phyloP scores from a whole-genome alignment of 2,329 filamentous ascomycete genomes.

The Pezicula carpinea region DNA sequence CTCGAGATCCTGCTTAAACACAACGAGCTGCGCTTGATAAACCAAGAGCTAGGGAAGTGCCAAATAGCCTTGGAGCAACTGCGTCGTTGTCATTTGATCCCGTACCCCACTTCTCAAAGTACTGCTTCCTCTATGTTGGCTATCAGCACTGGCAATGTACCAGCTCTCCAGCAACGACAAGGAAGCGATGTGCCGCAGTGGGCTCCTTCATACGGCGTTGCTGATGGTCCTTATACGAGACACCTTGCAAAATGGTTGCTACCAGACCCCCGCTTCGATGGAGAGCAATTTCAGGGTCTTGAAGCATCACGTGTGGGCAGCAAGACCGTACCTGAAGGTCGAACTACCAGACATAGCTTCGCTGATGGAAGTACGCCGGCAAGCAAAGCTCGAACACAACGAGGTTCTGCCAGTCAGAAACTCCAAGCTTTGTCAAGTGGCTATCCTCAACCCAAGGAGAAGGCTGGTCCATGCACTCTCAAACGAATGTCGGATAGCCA shows the following conservation, averaged over 20 bases:
- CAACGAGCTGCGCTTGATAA: slow-evolving; percentile 86
- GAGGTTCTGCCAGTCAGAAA: slow-evolving; percentile 56
- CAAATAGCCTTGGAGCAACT: slow-evolving; percentile 91
- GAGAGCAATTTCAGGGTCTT: slow-evolving; percentile 35
- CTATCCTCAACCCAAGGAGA: slow-evolving; percentile 71
- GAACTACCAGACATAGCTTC: slow-evolving; percentile 74
- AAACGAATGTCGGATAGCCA: slow-evolving; percentile 75
- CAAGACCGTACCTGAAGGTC: slow-evolving; percentile 58
- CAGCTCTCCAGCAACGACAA: slow-evolving; percentile 50
- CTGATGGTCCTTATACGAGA: slow-evolving; percentile 86
- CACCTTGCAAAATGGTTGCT: slow-evolving; percentile 97
- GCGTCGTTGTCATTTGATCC: slow-evolving; percentile 85
- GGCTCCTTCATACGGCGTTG: slow-evolving; percentile 85
- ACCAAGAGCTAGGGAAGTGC: slow-evolving; percentile 94
- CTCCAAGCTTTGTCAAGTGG: slow-evolving; percentile 66
- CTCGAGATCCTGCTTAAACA: slow-evolving; percentile 92
- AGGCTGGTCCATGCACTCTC: slow-evolving; percentile 76
- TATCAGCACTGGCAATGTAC: slow-evolving; percentile 70
- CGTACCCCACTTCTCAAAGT: slow-evolving; percentile 71
- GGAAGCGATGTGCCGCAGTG: slow-evolving; percentile 67
- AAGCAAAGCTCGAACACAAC: slow-evolving; percentile 50
- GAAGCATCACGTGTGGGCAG: slow-evolving; percentile 22
- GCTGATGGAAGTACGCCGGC: slow-evolving; percentile 42
- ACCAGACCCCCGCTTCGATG: slow-evolving; percentile 82
- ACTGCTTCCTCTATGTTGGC: slow-evolving; percentile 64